Percentiles rank a stretch among this genome's conserved stretches.
Evolutionary conservation across 371 early-diverging fungal genomes (phyloP).

Genomic region (Mortierella sp.): DNA sequence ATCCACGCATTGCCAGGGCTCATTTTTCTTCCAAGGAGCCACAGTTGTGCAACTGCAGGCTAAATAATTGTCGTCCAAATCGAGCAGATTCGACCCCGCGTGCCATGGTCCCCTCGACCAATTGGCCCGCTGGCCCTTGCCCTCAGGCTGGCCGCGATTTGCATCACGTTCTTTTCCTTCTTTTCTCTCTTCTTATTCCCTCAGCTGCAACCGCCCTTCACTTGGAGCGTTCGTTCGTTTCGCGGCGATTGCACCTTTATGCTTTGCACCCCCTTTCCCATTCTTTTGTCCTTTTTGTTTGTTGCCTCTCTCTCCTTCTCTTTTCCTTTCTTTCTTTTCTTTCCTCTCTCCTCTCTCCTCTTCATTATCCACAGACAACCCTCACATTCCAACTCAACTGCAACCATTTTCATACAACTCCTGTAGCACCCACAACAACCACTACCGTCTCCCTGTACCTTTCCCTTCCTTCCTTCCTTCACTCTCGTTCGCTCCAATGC

Average conservation of each 20-base stretch:
- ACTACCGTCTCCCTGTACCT: not conserved
- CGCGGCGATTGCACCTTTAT: not conserved
- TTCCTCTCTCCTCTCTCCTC: not conserved
- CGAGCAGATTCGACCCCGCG: constrained; percentile 31
- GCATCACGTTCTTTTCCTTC: constrained; percentile 40
- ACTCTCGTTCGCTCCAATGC: constrained; percentile 18
- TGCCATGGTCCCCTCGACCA: constrained; percentile 35
- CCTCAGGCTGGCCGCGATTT: constrained; percentile 42
- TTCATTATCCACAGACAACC: not conserved
- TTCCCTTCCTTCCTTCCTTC: not conserved
- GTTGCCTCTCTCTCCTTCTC: not conserved
- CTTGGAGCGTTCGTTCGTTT: not conserved
- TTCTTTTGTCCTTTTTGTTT: not conserved
- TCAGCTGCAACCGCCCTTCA: no score
- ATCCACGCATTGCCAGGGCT: not conserved
- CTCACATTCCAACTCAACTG: not conserved
- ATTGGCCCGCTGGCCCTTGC: constrained; percentile 25
- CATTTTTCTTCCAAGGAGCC: not conserved
- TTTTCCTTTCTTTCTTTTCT: constrained; percentile 8
- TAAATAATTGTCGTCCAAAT: constrained; percentile 26
- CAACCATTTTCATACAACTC: not conserved
- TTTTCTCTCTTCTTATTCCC: constrained; percentile 2
- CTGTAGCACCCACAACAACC: not conserved
- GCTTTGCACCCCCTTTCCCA: not conserved
- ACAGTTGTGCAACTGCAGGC: not conserved